Conservation (phyloP, 192 early-diverging fungal species). For the Lobosporangium transversale region DNA sequence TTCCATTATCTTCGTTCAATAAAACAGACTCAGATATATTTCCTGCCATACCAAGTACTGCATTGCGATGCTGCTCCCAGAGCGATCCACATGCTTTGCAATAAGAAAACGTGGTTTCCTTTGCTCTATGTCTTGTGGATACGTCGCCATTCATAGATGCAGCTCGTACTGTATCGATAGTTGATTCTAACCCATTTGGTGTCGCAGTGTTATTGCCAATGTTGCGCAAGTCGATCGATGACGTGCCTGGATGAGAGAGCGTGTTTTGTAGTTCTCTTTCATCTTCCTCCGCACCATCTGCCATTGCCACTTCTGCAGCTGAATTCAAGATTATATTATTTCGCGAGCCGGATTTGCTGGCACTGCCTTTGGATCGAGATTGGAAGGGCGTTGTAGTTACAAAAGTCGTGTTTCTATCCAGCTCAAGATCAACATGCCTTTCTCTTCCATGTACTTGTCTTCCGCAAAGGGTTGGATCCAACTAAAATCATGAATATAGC, state of each 20-base stretch:
- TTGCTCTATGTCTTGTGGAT: conserved; percentile 3
- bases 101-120: conserved; percentile 33
- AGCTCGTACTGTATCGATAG: conserved; percentile 36
- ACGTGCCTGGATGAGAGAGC: conserved; percentile 14
- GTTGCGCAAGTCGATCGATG: background rate
- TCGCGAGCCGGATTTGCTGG: conserved; percentile 6
- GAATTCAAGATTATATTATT: conserved; percentile 39
- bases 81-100: conserved; percentile 45
- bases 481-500: conserved; percentile 33
- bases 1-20: conserved; percentile 42
- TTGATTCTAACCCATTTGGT: background rate
- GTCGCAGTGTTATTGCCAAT: background rate
- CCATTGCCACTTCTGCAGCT: conserved; percentile 41
- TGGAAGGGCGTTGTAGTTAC: conserved; percentile 25
- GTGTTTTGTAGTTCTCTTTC: conserved; percentile 46
- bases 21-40: conserved; percentile 19
- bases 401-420: conserved; percentile 85
- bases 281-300: conserved; percentile 41
- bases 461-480: conserved; percentile 80
- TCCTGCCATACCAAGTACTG: conserved; percentile 25
- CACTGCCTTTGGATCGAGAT: conserved; percentile 14
- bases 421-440: conserved; percentile 79
- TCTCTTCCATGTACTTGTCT: conserved; percentile 78
- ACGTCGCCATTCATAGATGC: conserved; percentile 16
- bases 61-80: conserved; percentile 39